These are phyloP conservation scores for Leptomonas seymouri DNA, from an alignment of 208 protist genomes.

Conservation along the genomic window DNA sequence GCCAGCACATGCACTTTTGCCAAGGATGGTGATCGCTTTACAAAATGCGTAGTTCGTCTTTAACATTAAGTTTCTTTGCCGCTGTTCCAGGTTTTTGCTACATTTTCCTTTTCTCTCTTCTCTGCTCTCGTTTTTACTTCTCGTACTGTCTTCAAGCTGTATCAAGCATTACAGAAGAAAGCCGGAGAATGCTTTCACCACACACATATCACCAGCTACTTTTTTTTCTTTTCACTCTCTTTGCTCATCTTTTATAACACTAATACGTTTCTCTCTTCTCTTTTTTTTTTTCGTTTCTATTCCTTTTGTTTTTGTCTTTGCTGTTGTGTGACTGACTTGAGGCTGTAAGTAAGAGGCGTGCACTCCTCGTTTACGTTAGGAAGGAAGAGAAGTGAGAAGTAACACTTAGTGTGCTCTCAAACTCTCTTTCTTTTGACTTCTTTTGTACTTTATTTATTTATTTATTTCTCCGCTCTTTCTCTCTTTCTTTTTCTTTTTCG, in stretches of 20 bases:
- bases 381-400: constrained; percentile 1
- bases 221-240: constrained; percentile 13
- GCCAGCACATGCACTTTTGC: too few relatives aligned
- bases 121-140: background rate
- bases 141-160: background rate
- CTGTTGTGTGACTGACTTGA: background rate
- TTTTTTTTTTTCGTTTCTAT: constrained; percentile 7
- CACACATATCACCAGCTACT: background rate
- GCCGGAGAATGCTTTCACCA: constrained; percentile 9
- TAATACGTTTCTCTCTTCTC: constrained; percentile 6
- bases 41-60: too few relatives aligned
- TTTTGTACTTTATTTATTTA: too few relatives aligned
- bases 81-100: too few relatives aligned
- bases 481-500: background rate
- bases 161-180: constrained; percentile 5
- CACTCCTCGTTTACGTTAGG: background rate
- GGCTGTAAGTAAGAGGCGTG: background rate
- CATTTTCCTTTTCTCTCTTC: too few relatives aligned
- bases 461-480: too few relatives aligned
- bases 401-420: background rate
- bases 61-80: too few relatives aligned
- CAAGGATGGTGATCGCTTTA: too few relatives aligned
- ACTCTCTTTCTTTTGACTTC: background rate
- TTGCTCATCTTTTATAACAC: constrained; percentile 12
- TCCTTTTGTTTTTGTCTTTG: constrained; percentile 1